Percentiles rank a stretch among this genome's conserved stretches.
Evolutionary conservation across 495 filamentous ascomycete species (phyloP).

Genomic region (Lophiotrema nucula): DNA sequence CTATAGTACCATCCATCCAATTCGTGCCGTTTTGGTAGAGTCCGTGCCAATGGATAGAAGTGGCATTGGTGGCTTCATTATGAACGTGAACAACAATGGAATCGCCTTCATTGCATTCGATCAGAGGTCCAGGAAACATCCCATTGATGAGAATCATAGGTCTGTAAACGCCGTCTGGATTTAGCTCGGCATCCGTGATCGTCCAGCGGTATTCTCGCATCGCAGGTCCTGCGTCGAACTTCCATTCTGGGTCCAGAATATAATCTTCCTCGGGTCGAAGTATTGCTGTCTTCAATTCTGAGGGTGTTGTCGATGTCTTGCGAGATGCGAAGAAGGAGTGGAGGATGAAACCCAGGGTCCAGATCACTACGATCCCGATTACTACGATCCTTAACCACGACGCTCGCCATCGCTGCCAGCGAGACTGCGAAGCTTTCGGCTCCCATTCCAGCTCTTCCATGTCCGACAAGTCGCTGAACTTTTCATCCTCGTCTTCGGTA

Average conservation of each 20-base stretch:
- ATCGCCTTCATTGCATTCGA: conserved; percentile 34
- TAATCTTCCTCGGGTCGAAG: conserved; percentile 42
- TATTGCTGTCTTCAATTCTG: neutral
- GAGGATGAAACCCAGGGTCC: conserved; percentile 15
- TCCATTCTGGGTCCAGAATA: conserved; percentile 49
- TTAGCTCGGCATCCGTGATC: conserved; percentile 49
- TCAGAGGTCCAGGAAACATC: conserved; percentile 33
- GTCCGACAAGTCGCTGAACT: conserved; percentile 4
- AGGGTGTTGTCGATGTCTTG: neutral
- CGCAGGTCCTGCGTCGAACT: conserved; percentile 44
- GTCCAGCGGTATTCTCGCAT: conserved; percentile 51
- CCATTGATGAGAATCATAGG: conserved; percentile 44
- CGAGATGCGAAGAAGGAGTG: conserved; percentile 3
- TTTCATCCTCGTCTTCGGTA: neutral
- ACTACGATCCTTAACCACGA: conserved; percentile 10
- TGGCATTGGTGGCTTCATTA: conserved; percentile 48
- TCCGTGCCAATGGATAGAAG: conserved; percentile 37
- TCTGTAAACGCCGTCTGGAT: conserved; percentile 53
- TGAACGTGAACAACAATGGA: conserved; percentile 46
- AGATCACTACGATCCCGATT: conserved; percentile 1
- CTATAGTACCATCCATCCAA: conserved; percentile 31
- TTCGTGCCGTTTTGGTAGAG: conserved; percentile 40
- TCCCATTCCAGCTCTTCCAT: conserved; percentile 18
- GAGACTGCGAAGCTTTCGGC: neutral
- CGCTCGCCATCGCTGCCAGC: neutral